phyloP scores from a whole-genome alignment of 2,329 filamentous ascomycete species.

The Penicillium italicum region DNA sequence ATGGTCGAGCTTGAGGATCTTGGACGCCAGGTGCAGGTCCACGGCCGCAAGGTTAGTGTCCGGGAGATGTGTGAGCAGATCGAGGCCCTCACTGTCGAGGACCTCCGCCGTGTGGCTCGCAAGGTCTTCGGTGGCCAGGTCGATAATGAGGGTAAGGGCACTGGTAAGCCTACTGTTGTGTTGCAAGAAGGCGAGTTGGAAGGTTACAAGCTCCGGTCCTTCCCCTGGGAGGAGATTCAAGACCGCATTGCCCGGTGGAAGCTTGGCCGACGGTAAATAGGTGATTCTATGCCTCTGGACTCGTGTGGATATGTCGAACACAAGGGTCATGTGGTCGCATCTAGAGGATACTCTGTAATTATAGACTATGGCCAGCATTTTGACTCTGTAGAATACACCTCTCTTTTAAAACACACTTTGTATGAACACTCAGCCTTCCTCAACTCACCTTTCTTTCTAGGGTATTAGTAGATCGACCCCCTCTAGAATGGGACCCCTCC shows the following conservation, averaged over 20 bases:
- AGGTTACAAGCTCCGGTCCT: constrained; percentile 62
- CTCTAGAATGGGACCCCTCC: no score
- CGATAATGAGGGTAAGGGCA: constrained; percentile 70
- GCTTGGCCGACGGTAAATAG: constrained; percentile 60
- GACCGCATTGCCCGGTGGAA: constrained; percentile 79
- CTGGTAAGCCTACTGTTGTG: constrained; percentile 88
- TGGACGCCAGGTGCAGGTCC: constrained; percentile 92
- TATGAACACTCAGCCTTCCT: background rate
- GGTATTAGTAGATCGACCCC: no score
- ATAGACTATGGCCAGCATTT: constrained; percentile 11
- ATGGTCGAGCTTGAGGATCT: constrained; percentile 98
- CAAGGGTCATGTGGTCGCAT: constrained; percentile 2
- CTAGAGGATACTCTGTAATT: constrained; percentile 12
- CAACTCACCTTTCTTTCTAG: background rate
- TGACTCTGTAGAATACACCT: constrained; percentile 12
- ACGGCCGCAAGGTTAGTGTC: constrained; percentile 86
- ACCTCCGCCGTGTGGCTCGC: constrained; percentile 76
- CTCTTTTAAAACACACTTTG: background rate
- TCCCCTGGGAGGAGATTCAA: constrained; percentile 87
- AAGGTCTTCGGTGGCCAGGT: constrained; percentile 75
- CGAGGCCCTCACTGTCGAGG: constrained; percentile 71
- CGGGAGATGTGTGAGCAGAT: constrained; percentile 90
- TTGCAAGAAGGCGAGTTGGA: constrained; percentile 83
- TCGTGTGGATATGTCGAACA: background rate
- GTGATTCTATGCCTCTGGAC: background rate